Percentiles rank a stretch among this genome's conserved stretches.
phyloP scores from a whole-genome alignment of 2,329 filamentous ascomycete genomes.

The Graphilbum fragrans region DNA sequence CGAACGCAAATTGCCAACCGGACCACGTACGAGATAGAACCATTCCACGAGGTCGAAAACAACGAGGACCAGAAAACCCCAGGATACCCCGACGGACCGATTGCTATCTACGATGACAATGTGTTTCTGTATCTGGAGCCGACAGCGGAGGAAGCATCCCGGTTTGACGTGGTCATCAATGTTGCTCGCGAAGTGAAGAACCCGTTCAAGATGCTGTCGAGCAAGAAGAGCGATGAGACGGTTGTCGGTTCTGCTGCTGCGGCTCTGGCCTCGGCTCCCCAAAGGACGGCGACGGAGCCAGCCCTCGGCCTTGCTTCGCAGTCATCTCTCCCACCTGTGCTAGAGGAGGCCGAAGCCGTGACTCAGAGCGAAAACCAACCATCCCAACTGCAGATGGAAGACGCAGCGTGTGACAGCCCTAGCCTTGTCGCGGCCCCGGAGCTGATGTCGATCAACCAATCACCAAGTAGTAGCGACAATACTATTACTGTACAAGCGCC shows the following conservation, averaged over 20 bases:
- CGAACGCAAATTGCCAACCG: constrained; percentile 50
- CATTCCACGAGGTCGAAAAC: constrained; percentile 54
- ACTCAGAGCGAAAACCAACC: too few relatives aligned
- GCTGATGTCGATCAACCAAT: constrained; percentile 19
- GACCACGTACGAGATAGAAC: constrained; percentile 44
- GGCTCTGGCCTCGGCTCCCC: too few relatives aligned
- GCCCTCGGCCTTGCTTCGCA: too few relatives aligned
- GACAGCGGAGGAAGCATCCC: constrained; percentile 61
- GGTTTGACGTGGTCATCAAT: constrained; percentile 76
- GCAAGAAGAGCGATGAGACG: too few relatives aligned
- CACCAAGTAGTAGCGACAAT: too few relatives aligned
- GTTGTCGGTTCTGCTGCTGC: too few relatives aligned
- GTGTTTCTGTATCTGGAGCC: constrained; percentile 74
- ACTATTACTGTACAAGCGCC: too few relatives aligned
- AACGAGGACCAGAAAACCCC: constrained; percentile 72
- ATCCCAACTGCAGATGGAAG: too few relatives aligned
- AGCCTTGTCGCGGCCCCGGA: constrained; percentile 7
- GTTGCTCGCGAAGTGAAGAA: constrained; percentile 74
- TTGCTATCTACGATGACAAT: constrained; percentile 67
- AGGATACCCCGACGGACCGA: constrained; percentile 70
- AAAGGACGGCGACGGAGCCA: too few relatives aligned
- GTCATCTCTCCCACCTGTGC: too few relatives aligned
- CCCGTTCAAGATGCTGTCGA: constrained; percentile 55
- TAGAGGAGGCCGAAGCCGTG: too few relatives aligned
- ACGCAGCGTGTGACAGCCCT: too few relatives aligned